phyloP scores from a whole-genome alignment of 202 grass and related monocot genomes.

The Tripidium arundinaceum region DNA sequence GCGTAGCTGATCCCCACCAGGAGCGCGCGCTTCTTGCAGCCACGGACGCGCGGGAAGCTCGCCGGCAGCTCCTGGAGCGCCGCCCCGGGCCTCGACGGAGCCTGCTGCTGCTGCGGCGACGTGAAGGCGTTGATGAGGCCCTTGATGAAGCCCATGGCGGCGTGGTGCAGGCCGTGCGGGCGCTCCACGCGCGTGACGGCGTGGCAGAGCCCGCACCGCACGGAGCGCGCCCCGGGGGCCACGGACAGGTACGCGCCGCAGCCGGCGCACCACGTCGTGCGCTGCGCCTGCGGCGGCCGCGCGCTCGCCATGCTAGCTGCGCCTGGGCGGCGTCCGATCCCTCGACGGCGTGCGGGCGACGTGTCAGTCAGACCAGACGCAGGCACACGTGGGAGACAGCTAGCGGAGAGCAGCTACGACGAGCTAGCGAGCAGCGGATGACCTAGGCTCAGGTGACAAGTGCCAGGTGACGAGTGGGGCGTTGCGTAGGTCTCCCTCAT shows the following conservation, averaged over 20 bases:
- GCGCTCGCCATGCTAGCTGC: constrained; percentile 31
- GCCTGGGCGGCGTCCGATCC: neutral
- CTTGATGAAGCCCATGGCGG: constrained; percentile 49
- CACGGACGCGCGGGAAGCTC: constrained; percentile 40
- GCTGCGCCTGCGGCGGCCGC: neutral
- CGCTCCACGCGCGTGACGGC: constrained; percentile 31
- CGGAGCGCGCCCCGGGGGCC: constrained; percentile 18
- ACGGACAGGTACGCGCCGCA: constrained; percentile 41
- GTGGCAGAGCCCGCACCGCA: constrained; percentile 51
- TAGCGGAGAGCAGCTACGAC: neutral
- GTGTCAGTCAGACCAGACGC: neutral
- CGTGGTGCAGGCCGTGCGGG: constrained; percentile 12
- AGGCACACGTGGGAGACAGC: neutral
- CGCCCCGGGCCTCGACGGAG: neutral
- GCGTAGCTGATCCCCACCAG: constrained; percentile 78
- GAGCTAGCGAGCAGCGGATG: too few species aligned
- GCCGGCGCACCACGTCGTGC: constrained; percentile 22
- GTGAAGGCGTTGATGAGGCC: constrained; percentile 29
- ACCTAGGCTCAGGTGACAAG: too few species aligned
- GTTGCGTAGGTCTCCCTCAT: too few species aligned
- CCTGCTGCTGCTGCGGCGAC: neutral
- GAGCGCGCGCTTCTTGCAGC: constrained; percentile 65
- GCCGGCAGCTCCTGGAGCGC: neutral
- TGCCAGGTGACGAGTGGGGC: neutral
- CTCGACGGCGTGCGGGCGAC: neutral